Conservation (phyloP, 2,329 filamentous ascomycete species). For the Penicillium brasilianum region DNA sequence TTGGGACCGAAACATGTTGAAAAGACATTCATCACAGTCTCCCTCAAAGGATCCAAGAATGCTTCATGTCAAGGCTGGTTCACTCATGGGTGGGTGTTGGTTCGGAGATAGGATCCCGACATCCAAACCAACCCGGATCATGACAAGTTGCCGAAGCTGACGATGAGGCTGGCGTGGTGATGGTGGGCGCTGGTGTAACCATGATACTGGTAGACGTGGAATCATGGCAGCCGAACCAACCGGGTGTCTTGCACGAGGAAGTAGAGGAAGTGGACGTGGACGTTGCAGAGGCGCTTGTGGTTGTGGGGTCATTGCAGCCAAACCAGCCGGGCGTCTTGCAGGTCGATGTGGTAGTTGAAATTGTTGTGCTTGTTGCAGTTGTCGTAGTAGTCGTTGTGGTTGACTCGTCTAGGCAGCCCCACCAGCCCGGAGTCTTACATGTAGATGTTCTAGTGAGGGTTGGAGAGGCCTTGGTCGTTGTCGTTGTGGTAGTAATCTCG, state of each 20-base stretch:
- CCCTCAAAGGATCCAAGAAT: background rate
- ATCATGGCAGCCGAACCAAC: constrained; percentile 43
- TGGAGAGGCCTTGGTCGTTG: constrained; percentile 62
- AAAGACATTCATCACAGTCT: background rate
- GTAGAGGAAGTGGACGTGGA: constrained; percentile 24
- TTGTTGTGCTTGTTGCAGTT: constrained; percentile 36
- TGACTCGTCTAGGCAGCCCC: constrained; percentile 65
- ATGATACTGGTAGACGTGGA: constrained; percentile 6
- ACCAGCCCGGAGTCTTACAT: constrained; percentile 92
- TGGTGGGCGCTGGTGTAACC: constrained; percentile 13
- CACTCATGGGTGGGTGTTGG: constrained; percentile 1
- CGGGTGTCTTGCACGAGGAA: constrained; percentile 34
- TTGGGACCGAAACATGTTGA: background rate
- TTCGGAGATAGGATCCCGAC: constrained; percentile 15
- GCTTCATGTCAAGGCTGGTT: background rate
- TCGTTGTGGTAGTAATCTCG: constrained; percentile 69
- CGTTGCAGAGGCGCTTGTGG: constrained; percentile 26
- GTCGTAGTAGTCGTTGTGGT: constrained; percentile 48
- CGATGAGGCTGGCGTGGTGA: constrained; percentile 4
- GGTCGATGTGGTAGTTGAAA: constrained; percentile 38
- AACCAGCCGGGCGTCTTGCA: constrained; percentile 47
- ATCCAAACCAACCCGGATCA: constrained; percentile 22
- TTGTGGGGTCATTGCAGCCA: constrained; percentile 46
- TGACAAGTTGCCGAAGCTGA: constrained; percentile 19
- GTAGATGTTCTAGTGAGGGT: constrained; percentile 78